A percentile compares a stretch with the other conserved stretches of the same genome.
Conservation (phyloP, 2,329 filamentous ascomycete species). For the Colletotrichum sp. region DNA sequence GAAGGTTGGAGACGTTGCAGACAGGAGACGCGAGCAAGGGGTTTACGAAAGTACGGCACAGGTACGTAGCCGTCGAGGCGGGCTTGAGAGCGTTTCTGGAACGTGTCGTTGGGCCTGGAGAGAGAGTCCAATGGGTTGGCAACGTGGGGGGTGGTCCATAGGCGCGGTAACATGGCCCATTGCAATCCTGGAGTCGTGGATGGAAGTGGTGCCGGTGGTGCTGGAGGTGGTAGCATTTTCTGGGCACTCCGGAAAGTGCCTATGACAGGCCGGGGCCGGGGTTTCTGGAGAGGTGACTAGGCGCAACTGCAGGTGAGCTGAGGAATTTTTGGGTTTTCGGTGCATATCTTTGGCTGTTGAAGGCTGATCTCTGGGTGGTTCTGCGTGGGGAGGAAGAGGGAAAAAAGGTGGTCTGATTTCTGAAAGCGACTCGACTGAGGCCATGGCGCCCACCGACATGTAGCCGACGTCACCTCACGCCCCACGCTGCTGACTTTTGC, state of each 20-base stretch:
- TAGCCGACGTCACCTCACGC: conserved; percentile 10
- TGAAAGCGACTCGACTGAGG: conserved; percentile 4
- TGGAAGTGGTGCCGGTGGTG: neutral
- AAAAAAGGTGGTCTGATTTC: conserved; percentile 17
- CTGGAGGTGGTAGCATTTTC: neutral
- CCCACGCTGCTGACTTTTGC: neutral
- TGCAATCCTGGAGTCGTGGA: neutral
- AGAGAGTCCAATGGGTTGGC: conserved; percentile 1
- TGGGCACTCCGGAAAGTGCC: neutral
- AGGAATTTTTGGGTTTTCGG: conserved; percentile 7
- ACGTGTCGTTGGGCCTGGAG: neutral
- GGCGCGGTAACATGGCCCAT: neutral
- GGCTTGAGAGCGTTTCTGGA: neutral
- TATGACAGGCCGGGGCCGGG: neutral
- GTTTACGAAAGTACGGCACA: neutral
- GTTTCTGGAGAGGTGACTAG: neutral
- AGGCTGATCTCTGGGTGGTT: conserved; percentile 2
- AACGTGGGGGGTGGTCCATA: conserved; percentile 5
- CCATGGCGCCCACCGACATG: neutral
- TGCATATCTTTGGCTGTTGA: neutral
- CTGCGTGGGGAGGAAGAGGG: conserved; percentile 3
- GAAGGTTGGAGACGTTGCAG: neutral
- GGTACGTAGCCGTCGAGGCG: neutral
- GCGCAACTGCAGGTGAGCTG: conserved; percentile 10
- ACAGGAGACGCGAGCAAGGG: neutral